A percentile compares a stretch with the other conserved stretches of the same genome.
phyloP scores from a whole-genome alignment of 176 grass and related monocot genomes.

The Aegilops sharonensis region DNA sequence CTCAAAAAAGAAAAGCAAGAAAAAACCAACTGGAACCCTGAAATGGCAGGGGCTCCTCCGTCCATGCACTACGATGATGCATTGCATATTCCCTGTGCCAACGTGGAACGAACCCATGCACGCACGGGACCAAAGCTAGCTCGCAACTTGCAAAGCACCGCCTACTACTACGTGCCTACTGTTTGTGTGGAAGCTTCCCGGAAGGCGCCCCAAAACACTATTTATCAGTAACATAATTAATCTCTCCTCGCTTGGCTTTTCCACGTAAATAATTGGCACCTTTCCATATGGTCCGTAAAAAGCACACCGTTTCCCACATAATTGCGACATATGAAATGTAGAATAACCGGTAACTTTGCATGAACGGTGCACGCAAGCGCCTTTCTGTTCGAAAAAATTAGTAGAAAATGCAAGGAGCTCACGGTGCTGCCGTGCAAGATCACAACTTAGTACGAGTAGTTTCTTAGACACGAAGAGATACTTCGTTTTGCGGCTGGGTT shows the following conservation, averaged over 20 bases:
- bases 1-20: too few species aligned
- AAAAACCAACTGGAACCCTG: too few species aligned
- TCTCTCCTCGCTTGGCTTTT: neutral
- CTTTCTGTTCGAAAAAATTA: neutral
- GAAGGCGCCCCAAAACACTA: neutral
- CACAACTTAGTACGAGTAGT: too few species aligned
- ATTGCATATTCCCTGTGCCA: neutral
- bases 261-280: constrained; percentile 17
- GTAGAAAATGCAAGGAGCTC: neutral
- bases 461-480: neutral
- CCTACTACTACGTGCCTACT: neutral
- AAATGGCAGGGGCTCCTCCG: neutral
- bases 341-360: neutral
- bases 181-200: constrained; percentile 25
- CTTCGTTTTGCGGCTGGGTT: neutral
- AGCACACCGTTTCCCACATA: neutral
- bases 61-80: neutral
- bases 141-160: neutral
- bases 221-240: neutral
- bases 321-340: neutral
- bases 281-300: neutral
- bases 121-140: constrained; percentile 1
- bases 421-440: neutral
- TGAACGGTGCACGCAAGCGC: neutral
- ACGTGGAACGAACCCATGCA: neutral